Evolutionary conservation across 441 rosid genomes (phyloP), one percentile per base, ranked within the genome.

Genomic region (Cnidoscolus chayamansa): DNA sequence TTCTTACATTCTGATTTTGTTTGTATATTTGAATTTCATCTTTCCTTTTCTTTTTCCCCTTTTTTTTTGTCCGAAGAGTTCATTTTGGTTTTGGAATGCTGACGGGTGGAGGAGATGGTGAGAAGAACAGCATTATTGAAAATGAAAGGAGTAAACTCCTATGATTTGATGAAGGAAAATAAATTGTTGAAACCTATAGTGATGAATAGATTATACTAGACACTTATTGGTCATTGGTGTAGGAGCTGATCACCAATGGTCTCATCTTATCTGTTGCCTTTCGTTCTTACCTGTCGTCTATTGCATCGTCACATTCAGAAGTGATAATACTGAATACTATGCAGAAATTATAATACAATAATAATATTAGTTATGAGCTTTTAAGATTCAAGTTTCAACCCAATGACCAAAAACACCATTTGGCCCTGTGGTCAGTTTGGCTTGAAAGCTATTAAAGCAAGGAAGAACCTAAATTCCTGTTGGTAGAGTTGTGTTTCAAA

Each of bases 151-250:
- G 89, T 82, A 73, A 87, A 72, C 76, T 87, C 85, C 11, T 85
- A 86, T 48, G 86, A 73, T 63, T 86, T 86, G 37, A 88, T 49
- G 79, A 85, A 86, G 5, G 93, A 79, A 64, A 88, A 84, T 4
- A 84, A 7, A 3, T 86, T 85, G 64, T 85, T 88, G 79, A 85
- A 88, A 40, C 85, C 90, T 65, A 88, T 40, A 85, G 89, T 10
- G 86, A 70, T 3, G 90, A 84, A 55, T 83, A 84, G n/a, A 86
- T 75, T 7, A 88, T 82, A 25, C 89, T 81, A 71, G 81, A 86
- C 2, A 88, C 84, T 85, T 7, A 83, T 86, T 0, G 90, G 89
- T 0, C 86, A 81, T 2, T 35, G 37, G 76, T 85, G 84, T 12
- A 77, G 47, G n/a, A 85, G 86, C n/a, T 25, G 25, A 25, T 25